Evolutionary conservation across 805 yeast species (phyloP).

Genomic region (Metschnikowia anglica): DNA sequence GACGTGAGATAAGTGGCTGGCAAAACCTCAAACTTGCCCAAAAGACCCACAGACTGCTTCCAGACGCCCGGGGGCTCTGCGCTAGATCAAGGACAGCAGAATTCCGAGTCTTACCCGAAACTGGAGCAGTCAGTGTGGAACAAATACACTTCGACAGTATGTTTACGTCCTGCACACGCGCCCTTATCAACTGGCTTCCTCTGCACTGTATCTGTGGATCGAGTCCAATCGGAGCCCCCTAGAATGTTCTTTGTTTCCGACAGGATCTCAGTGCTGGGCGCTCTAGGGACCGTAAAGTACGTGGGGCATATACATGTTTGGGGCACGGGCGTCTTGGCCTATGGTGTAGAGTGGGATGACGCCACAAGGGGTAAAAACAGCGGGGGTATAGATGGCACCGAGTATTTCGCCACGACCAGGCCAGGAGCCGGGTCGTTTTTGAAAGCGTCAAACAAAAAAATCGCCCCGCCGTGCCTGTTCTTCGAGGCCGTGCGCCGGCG

Average conservation of each 20-base stretch:
- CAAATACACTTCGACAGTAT: too few relatives aligned
- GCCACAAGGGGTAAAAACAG: constrained; percentile 65
- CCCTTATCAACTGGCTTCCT: background rate
- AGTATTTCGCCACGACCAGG: constrained; percentile 50
- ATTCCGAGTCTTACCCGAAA: too few relatives aligned
- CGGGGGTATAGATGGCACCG: constrained; percentile 55
- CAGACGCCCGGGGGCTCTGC: too few relatives aligned
- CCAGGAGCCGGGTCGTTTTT: constrained; percentile 63
- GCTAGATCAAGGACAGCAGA: too few relatives aligned
- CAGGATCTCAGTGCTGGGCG: constrained; percentile 35
- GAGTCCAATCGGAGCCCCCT: too few relatives aligned
- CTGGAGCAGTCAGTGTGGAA: too few relatives aligned
- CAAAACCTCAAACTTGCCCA: too few relatives aligned
- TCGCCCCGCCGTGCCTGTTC: constrained; percentile 33
- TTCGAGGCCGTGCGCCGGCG: constrained; percentile 49
- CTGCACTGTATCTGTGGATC: too few relatives aligned
- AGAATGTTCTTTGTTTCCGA: constrained; percentile 10
- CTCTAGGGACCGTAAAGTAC: constrained; percentile 62
- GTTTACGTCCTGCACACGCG: too few relatives aligned
- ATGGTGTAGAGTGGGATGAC: constrained; percentile 89
- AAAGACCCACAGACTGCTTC: too few relatives aligned
- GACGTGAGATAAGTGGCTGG: too few relatives aligned
- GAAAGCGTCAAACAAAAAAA: constrained; percentile 42
- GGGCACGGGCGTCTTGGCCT: constrained; percentile 51
- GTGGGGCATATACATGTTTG: constrained; percentile 62